Percentiles rank a stretch among this genome's conserved stretches.
These are phyloP conservation scores for Citrus reticulata DNA, from an alignment of 345 rosid genomes.

Conservation along the genomic window DNA sequence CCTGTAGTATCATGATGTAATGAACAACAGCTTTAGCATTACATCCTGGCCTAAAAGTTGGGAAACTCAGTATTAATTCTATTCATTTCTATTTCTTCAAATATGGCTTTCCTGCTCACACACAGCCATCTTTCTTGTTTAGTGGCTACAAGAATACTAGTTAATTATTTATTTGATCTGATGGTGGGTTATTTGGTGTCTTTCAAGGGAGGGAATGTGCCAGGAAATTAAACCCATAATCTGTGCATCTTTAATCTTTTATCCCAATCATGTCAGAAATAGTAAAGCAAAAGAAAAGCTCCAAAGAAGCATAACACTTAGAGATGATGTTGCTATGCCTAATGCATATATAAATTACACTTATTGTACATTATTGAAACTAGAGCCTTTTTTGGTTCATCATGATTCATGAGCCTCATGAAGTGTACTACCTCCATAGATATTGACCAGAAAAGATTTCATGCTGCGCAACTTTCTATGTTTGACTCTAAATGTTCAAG, in stretches of 20 bases:
- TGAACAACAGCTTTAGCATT: conserved; percentile 2
- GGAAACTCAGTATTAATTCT: background rate
- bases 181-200: background rate
- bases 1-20: conserved; percentile 33
- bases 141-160: background rate
- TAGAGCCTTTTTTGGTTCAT: background rate
- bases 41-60: background rate
- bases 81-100: background rate
- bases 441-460: background rate
- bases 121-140: background rate
- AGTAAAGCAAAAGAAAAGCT: background rate
- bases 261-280: background rate
- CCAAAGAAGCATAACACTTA: background rate
- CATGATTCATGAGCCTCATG: background rate
- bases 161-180: background rate
- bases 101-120: no score
- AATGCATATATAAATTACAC: background rate
- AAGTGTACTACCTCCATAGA: background rate
- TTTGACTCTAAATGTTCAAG: background rate
- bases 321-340: background rate
- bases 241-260: background rate
- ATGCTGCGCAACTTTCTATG: background rate
- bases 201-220: background rate
- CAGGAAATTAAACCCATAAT: background rate
- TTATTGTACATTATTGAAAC: background rate